Conservation (phyloP, 306 rosid genomes). For the Sicyos edulis region DNA sequence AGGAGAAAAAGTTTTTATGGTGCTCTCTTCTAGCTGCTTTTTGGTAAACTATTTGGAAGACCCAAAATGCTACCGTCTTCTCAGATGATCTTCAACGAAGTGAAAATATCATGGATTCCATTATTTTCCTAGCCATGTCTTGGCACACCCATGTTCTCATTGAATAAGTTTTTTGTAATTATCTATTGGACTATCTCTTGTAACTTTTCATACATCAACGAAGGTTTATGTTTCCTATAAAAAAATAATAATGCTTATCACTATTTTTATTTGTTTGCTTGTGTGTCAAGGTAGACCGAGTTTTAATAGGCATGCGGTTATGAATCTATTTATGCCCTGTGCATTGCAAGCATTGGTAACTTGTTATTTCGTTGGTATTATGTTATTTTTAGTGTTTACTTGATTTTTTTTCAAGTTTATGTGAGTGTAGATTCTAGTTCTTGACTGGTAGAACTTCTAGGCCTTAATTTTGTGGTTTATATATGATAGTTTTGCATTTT, state of each 20-base stretch:
- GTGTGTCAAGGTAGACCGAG: not conserved
- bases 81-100: too few relatives aligned
- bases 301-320: not conserved
- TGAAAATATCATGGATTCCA: too few relatives aligned
- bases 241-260: not conserved
- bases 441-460: not conserved
- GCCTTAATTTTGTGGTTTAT: not conserved
- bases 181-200: too few relatives aligned
- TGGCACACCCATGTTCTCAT: too few relatives aligned
- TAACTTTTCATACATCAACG: not conserved
- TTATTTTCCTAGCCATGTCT: too few relatives aligned
- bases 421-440: constrained; percentile 1
- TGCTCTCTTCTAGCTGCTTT: too few relatives aligned
- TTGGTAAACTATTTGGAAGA: too few relatives aligned
- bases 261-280: not conserved
- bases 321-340: constrained; percentile 6
- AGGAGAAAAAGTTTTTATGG: too few relatives aligned
- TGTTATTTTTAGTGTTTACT: not conserved
- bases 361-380: not conserved
- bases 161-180: too few relatives aligned
- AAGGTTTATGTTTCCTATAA: too few relatives aligned
- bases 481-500: not conserved
- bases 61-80: too few relatives aligned
- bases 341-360: not conserved
- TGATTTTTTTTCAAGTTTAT: not conserved